Evolutionary conservation across 306 rosid genomes (phyloP), one percentile per base, ranked within the genome.

Genomic region (Ormosia emarginata): DNA sequence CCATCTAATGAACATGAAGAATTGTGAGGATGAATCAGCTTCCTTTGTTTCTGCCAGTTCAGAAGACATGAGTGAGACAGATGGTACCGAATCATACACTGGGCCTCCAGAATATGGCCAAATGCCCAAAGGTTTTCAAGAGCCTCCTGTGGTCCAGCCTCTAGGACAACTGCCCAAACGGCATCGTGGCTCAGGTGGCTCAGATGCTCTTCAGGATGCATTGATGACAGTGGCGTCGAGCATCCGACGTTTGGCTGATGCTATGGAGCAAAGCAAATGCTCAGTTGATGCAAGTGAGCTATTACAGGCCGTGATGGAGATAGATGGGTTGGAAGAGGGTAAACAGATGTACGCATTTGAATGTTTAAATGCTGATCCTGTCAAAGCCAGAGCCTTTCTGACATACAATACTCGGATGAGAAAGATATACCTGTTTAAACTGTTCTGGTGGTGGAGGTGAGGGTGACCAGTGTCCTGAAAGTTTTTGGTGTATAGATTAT

Each of bases 401-500:
- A 88, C 97, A 4, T 93, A 93, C 82, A 74, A 91, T 68, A 40
- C 88, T 41, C 87, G 88, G 18, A 91, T 90, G 94, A 86, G 96
- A 86, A 91, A 85, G 88, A 85, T 74, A 13, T 93, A 91, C 68
- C 79, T 93, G 72, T 93, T 88, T 83, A 89, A 85, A 63, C 94
- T 79, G 59, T 91, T 93, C 69, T 91, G 93, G 92, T 91, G 94
- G 96, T 90, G 96, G 94, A 90, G 89, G 84, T 90, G 82, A 86
- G 55, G 7, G 47, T 71, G 77, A 62, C 32, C 55, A 40, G 4
- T 50, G 36, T 53, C 71, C 65, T 40, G 71, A 43, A 59, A 71
- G 61, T 61, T 83, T 82, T 62, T 70, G 69, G 84, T 87, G 82
- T 84, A 91, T 75, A 80, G 87, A 47, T 39, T 82, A 67, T 80